phyloP scores from a whole-genome alignment of 768 basidiomycete genomes.

The Mrakia gelida region DNA sequence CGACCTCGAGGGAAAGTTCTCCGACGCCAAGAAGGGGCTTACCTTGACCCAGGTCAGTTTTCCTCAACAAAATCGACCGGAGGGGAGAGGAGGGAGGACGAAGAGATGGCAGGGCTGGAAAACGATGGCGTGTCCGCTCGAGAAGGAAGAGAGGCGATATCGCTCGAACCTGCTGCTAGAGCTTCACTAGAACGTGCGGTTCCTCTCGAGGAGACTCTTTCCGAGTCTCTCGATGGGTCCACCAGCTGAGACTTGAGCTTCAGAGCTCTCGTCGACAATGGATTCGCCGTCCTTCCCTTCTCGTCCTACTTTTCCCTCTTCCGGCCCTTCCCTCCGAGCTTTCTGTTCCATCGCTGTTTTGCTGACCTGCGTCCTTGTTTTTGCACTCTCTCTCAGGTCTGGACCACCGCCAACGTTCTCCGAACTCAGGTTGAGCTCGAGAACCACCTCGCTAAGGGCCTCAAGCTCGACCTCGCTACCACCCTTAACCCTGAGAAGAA shows the following conservation, averaged over 20 bases:
- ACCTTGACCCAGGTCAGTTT: conserved; percentile 63
- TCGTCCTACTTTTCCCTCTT: neutral
- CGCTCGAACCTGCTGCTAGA: no score
- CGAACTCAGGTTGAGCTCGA: conserved; percentile 89
- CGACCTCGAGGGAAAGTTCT: conserved; percentile 93
- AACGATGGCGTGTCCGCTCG: neutral
- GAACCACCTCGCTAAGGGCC: conserved; percentile 92
- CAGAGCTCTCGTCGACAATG: neutral
- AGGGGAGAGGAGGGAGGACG: neutral
- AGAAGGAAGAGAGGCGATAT: neutral
- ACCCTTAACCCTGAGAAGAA: conserved; percentile 81
- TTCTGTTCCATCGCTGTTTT: neutral
- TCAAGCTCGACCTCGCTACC: conserved; percentile 88
- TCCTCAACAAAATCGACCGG: neutral
- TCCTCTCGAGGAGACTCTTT: no score
- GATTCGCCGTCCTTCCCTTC: neutral
- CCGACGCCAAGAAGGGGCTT: conserved; percentile 85
- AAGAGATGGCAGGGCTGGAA: neutral
- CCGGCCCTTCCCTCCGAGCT: neutral
- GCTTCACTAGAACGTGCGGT: no score
- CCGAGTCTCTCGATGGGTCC: no score
- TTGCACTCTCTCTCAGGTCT: conserved; percentile 54
- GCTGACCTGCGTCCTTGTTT: neutral
- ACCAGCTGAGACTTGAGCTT: no score
- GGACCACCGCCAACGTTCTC: conserved; percentile 92